Evolutionary conservation across 208 protist genomes (phyloP).

Genomic region (Herpetomonas tarakana): DNA sequence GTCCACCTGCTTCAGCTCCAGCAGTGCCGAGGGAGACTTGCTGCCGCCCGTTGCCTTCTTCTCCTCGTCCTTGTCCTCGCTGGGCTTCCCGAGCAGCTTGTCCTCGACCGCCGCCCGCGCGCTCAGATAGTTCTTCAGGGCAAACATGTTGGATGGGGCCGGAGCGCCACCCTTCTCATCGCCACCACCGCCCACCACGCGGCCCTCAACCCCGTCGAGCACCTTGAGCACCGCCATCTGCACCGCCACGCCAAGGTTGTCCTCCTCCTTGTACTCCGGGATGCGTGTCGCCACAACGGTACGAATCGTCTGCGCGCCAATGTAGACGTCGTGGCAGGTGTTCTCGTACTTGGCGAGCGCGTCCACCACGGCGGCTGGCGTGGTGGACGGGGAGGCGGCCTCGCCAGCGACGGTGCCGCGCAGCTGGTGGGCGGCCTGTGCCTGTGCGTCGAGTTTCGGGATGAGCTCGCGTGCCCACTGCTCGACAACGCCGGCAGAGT

Average conservation of each 20-base stretch:
- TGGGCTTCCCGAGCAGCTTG: conserved; percentile 50
- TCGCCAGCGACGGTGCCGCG: conserved; percentile 13
- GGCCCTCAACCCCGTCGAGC: conserved; percentile 33
- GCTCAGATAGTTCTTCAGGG: conserved; percentile 47
- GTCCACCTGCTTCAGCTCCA: conserved; percentile 72
- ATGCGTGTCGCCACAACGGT: conserved; percentile 72
- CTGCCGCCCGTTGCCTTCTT: conserved; percentile 18
- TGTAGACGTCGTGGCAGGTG: conserved; percentile 35
- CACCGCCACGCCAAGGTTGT: conserved; percentile 84
- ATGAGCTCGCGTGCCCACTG: conserved; percentile 39
- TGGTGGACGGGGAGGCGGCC: conserved; percentile 14
- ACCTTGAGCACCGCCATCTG: conserved; percentile 63
- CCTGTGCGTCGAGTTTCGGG: conserved; percentile 23
- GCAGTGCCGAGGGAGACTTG: conserved; percentile 40
- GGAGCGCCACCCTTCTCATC: conserved; percentile 35
- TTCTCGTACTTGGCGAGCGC: conserved; percentile 52
- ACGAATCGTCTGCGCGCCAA: conserved; percentile 47
- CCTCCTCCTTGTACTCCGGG: conserved; percentile 81
- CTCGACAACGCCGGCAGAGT: conserved; percentile 39
- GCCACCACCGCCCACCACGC: conserved; percentile 17
- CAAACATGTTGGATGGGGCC: conserved; percentile 31
- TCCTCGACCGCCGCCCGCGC: conserved; percentile 61
- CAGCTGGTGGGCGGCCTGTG: conserved; percentile 15
- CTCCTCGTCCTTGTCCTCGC: conserved; percentile 10
- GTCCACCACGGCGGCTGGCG: conserved; percentile 16